Evolutionary conservation across 1,139 yeast genomes (phyloP).

Genomic region (Kurtzmaniella quercitrusa): DNA sequence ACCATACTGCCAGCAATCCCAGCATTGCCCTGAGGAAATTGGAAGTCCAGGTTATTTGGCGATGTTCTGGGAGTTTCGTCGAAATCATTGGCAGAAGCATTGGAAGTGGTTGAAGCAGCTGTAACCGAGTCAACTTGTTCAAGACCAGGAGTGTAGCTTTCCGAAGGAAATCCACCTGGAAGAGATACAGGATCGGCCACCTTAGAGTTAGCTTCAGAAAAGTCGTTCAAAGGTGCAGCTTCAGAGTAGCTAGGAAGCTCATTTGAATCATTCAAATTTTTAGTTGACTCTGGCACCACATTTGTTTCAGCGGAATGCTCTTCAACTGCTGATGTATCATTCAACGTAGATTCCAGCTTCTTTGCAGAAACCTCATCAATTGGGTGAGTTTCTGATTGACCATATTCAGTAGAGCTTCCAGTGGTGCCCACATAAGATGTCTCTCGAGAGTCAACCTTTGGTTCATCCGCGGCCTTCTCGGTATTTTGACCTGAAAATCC

Average conservation of each 20-base stretch:
- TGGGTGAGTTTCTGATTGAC: no score
- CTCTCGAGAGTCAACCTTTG: no score
- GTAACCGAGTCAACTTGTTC: constrained; percentile 19
- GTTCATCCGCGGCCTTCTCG: no score
- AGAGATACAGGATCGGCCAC: neutral
- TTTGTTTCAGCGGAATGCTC: neutral
- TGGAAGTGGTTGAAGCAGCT: constrained; percentile 35
- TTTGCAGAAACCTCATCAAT: neutral
- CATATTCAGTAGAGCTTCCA: no score
- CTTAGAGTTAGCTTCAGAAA: neutral
- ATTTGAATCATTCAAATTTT: neutral
- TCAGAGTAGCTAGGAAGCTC: constrained; percentile 7
- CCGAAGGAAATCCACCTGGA: constrained; percentile 5
- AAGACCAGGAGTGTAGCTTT: constrained; percentile 8
- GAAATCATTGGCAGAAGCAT: constrained; percentile 28
- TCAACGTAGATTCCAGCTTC: neutral
- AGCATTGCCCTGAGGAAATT: constrained; percentile 44
- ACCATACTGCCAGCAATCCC: constrained; percentile 41
- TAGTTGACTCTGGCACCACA: neutral
- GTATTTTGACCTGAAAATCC: no score
- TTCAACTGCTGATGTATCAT: neutral
- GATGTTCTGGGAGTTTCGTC: constrained; percentile 55
- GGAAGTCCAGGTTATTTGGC: constrained; percentile 52
- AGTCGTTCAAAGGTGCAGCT: constrained; percentile 4
- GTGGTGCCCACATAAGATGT: no score